phyloP scores from a whole-genome alignment of 139 green algal genomes.

The Closterium sp. region DNA sequence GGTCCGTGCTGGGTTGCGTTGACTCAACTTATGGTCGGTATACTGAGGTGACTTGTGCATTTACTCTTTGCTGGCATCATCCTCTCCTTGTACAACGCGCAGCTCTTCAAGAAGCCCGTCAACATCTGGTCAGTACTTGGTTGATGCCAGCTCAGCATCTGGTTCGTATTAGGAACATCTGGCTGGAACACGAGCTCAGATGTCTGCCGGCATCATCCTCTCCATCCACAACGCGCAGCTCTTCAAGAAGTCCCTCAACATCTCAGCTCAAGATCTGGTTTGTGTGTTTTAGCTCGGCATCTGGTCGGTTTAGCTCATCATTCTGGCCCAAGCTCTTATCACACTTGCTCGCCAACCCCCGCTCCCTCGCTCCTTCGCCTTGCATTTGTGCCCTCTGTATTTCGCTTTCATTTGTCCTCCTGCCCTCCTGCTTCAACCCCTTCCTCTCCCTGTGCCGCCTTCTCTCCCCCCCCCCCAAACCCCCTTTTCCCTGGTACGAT shows the following conservation, averaged over 20 bases:
- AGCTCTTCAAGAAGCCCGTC: conserved; percentile 79
- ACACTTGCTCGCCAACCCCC: background rate
- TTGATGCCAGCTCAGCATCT: no score
- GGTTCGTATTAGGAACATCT: no score
- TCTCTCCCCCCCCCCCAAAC: background rate
- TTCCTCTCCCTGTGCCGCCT: background rate
- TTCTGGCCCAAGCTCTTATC: background rate
- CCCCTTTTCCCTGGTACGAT: conserved; percentile 59
- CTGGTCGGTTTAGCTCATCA: background rate
- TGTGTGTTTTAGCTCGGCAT: conserved; percentile 37
- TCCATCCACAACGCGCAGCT: conserved; percentile 85
- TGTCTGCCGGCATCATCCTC: conserved; percentile 95
- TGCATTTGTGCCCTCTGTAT: background rate
- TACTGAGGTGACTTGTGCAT: no score
- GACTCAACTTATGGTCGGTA: background rate
- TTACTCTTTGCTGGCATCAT: conserved; percentile 82
- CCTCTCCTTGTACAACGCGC: conserved; percentile 87
- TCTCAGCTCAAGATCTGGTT: no score
- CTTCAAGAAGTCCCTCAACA: conserved; percentile 83
- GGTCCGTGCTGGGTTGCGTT: no score
- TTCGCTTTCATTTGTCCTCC: background rate
- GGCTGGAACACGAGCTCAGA: conserved; percentile 57
- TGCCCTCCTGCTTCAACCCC: no score
- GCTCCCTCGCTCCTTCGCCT: background rate
- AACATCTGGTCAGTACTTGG: conserved; percentile 74